Conservation (phyloP, 805 yeast genomes). For the Clavispora phyllophila region DNA sequence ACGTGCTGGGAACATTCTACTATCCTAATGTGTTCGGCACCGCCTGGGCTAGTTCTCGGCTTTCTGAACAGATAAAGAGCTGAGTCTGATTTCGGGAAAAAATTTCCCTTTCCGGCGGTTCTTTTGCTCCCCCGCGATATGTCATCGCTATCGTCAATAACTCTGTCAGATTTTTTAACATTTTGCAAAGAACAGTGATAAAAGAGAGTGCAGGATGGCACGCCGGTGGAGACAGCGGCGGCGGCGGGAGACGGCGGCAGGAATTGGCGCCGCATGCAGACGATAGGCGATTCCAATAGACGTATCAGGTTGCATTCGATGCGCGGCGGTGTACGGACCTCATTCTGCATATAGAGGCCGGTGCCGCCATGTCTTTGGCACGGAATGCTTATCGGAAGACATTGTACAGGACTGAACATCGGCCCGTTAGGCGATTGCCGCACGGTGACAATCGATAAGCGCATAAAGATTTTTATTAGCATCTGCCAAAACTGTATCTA, state of each 20-base stretch:
- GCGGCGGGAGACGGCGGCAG: not conserved
- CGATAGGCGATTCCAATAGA: not conserved
- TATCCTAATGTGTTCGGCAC: conserved; percentile 38
- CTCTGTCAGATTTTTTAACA: no score
- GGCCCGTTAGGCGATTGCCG: not conserved
- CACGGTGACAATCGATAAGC: not conserved
- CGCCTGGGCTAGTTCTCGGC: conserved; percentile 2
- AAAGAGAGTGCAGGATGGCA: not conserved
- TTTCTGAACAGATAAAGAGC: no score
- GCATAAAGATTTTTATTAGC: not conserved
- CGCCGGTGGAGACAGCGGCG: not conserved
- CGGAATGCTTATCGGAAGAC: not conserved
- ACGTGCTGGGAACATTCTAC: conserved; percentile 60
- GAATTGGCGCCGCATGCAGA: not conserved
- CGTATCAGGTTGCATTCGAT: not conserved
- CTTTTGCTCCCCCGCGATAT: no score
- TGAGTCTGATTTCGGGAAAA: no score
- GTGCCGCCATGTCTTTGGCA: not conserved
- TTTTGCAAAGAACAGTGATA: no score
- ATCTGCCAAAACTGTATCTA: not conserved
- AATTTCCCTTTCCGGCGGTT: no score
- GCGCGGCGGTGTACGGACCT: not conserved
- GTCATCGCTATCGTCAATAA: no score
- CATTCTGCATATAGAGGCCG: conserved; percentile 1
- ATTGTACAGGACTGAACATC: not conserved